These are phyloP conservation scores for Aureobasidium pullulans DNA, from an alignment of 2,329 filamentous ascomycete genomes.

Conservation along the genomic window DNA sequence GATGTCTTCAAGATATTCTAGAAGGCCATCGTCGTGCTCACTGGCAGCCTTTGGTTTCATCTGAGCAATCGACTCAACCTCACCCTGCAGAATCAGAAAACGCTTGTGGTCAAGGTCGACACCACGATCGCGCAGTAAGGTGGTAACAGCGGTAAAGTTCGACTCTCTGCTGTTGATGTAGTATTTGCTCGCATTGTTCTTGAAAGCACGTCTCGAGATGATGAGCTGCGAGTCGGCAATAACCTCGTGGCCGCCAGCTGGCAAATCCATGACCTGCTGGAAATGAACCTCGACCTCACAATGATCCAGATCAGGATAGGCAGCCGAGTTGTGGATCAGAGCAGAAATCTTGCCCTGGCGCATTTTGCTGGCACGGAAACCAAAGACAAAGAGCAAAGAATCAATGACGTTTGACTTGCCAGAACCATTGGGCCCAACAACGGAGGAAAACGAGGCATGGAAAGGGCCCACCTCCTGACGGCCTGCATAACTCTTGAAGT, in stretches of 20 bases:
- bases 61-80: constrained; percentile 96
- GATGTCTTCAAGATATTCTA: constrained; percentile 97
- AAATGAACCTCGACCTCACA: constrained; percentile 98
- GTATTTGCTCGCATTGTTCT: constrained; percentile 97
- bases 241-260: constrained; percentile 64
- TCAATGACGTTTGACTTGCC: constrained; percentile 99
- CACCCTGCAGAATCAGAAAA: constrained; percentile 92
- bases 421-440: constrained; percentile 95
- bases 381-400: constrained; percentile 96
- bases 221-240: constrained; percentile 79
- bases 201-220: constrained; percentile 88
- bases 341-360: constrained; percentile 97
- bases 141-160: constrained; percentile 87
- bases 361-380: constrained; percentile 98
- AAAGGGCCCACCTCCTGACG: constrained; percentile 93
- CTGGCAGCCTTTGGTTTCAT: constrained; percentile 97
- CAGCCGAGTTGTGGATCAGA: constrained; percentile 91
- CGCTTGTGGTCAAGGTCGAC: constrained; percentile 97
- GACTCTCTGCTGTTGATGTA: constrained; percentile 89
- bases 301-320: constrained; percentile 73
- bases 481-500: constrained; percentile 98
- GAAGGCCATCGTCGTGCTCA: constrained; percentile 90
- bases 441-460: constrained; percentile 93
- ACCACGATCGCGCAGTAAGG: constrained; percentile 74
- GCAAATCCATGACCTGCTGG: constrained; percentile 84